phyloP scores from a whole-genome alignment of 495 filamentous ascomycete genomes.

The Xylaria acuta region DNA sequence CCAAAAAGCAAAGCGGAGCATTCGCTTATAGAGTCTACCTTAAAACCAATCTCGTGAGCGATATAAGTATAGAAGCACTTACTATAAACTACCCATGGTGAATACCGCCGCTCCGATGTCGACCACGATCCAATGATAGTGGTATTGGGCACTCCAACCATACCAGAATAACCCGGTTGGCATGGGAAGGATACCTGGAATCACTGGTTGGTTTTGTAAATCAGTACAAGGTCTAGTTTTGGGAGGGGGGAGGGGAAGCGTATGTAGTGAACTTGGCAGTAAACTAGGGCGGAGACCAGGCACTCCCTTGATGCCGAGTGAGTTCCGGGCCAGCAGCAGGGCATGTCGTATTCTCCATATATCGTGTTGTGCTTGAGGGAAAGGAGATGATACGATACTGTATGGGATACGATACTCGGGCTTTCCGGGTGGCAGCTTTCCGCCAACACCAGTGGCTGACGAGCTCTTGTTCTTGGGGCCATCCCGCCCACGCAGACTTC shows the following conservation, averaged over 20 bases:
- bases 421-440: constrained; percentile 38
- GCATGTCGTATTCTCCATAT: background rate
- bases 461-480: constrained; percentile 31
- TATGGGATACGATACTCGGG: constrained; percentile 65
- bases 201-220: constrained; percentile 47
- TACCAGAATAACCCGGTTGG: constrained; percentile 64
- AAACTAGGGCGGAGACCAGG: background rate
- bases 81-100: constrained; percentile 57
- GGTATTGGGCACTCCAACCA: constrained; percentile 66
- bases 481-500: constrained; percentile 39
- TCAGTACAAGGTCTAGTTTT: background rate
- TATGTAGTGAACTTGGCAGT: background rate
- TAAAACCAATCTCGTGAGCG: background rate
- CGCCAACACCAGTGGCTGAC: constrained; percentile 41
- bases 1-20: background rate
- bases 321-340: background rate
- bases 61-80: background rate
- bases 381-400: background rate
- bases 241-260: too few species aligned
- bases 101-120: constrained; percentile 62
- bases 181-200: constrained; percentile 62
- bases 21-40: background rate
- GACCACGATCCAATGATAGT: constrained; percentile 61
- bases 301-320: background rate
- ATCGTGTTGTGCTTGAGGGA: background rate